Conservation (phyloP, 257 asterid genomes). For the Paulownia fortunei region DNA sequence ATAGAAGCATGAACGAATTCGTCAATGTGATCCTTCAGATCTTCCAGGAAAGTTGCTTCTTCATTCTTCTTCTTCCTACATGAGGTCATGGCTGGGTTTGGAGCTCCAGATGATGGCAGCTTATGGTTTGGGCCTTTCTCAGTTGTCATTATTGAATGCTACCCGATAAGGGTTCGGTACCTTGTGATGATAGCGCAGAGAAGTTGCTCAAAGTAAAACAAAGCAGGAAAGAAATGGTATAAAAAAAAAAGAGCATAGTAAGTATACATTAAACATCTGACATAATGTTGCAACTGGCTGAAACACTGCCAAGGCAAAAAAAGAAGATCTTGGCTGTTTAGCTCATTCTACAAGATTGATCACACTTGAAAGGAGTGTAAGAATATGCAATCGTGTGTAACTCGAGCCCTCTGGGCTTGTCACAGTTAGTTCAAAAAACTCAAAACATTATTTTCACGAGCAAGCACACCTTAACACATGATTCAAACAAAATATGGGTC, state of each 20-base stretch:
- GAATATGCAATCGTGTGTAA: too few relatives aligned
- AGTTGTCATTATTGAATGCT: constrained; percentile 38
- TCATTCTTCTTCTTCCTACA: constrained; percentile 79
- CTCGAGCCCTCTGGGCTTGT: too few relatives aligned
- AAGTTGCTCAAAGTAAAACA: neutral
- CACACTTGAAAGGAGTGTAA: too few relatives aligned
- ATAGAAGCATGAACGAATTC: constrained; percentile 75
- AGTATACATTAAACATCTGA: neutral
- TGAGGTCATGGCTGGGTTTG: constrained; percentile 46
- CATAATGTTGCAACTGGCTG: too few relatives aligned
- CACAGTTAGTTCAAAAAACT: neutral
- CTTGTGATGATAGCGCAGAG: neutral
- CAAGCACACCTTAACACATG: neutral
- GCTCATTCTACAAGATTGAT: too few relatives aligned
- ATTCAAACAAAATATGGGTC: neutral
- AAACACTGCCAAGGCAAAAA: too few relatives aligned
- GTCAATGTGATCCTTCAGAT: constrained; percentile 72
- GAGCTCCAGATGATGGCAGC: constrained; percentile 42
- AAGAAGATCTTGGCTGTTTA: too few relatives aligned
- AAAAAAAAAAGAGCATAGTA: neutral
- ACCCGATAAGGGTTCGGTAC: neutral
- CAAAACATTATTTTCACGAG: neutral
- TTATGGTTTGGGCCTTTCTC: constrained; percentile 37
- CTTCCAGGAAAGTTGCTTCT: constrained; percentile 65
- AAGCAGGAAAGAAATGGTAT: neutral